Evolutionary conservation across 176 grass and related monocot genomes (phyloP).

Genomic region (Phyllostachys edulis): DNA sequence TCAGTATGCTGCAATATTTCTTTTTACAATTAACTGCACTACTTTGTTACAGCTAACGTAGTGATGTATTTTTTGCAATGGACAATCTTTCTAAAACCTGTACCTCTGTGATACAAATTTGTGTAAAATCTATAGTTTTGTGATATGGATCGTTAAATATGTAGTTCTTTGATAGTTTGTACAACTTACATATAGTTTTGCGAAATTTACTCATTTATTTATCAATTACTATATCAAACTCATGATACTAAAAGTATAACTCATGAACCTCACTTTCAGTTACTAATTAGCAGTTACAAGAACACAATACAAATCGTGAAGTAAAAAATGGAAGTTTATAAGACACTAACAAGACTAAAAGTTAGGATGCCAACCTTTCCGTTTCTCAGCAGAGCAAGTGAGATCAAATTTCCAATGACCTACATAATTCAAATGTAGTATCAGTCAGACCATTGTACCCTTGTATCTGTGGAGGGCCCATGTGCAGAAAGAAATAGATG

Average conservation of each 20-base stretch:
- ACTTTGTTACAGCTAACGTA: neutral
- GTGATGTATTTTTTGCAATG: too few relatives aligned
- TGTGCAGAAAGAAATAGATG: constrained; percentile 17
- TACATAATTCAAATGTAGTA: constrained; percentile 38
- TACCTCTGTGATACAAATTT: too few relatives aligned
- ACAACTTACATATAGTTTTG: too few relatives aligned
- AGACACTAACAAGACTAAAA: neutral
- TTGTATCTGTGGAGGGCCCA: neutral
- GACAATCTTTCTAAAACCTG: too few relatives aligned
- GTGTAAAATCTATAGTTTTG: too few relatives aligned
- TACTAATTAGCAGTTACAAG: neutral
- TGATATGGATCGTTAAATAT: too few relatives aligned
- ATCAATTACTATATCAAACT: neutral
- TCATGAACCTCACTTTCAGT: neutral
- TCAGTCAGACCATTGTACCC: neutral
- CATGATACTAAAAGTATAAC: neutral
- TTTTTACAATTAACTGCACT: neutral
- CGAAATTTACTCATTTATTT: neutral
- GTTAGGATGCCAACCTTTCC: constrained; percentile 55
- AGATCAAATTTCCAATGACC: constrained; percentile 97
- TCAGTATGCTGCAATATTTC: neutral
- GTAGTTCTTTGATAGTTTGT: too few relatives aligned
- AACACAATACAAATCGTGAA: neutral
- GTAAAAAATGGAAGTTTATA: neutral
- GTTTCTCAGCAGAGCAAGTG: constrained; percentile 75